Evolutionary conservation across 2,329 filamentous ascomycete species (phyloP).

Genomic region (Aspergillus pseudonomiae): DNA sequence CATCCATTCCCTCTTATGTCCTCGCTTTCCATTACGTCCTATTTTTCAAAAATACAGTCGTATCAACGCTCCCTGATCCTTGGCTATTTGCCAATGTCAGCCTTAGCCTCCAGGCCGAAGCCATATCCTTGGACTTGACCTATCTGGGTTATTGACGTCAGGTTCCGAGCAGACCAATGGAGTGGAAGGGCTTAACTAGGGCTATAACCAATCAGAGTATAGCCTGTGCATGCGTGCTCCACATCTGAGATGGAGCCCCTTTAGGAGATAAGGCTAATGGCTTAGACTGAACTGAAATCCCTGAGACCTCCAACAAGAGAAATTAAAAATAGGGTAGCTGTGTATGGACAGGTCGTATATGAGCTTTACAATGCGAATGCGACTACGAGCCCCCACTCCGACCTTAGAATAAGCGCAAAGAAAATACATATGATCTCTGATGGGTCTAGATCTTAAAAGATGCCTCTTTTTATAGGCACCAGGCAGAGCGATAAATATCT

Average conservation of each 20-base stretch:
- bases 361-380: not conserved
- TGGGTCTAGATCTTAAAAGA: not conserved
- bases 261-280: not conserved
- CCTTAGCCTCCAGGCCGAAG: not conserved
- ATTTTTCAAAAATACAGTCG: not conserved
- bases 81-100: not conserved
- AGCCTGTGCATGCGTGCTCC: not conserved
- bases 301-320: not conserved
- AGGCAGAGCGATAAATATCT: not conserved
- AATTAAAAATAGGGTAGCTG: not conserved
- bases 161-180: not conserved
- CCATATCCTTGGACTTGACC: not conserved
- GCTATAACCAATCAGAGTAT: not conserved
- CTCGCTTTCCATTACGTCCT: not conserved
- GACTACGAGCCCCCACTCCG: not conserved
- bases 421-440: not conserved
- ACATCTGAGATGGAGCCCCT: not conserved
- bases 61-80: not conserved
- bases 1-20: not conserved
- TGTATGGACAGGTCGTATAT: not conserved
- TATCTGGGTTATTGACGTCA: not conserved
- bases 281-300: not conserved
- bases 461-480: not conserved
- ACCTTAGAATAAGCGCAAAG: not conserved
- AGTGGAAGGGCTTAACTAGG: not conserved